These are phyloP conservation scores for Xylariales sp. DNA, from an alignment of 2,329 filamentous ascomycete species.

Conservation along the genomic window DNA sequence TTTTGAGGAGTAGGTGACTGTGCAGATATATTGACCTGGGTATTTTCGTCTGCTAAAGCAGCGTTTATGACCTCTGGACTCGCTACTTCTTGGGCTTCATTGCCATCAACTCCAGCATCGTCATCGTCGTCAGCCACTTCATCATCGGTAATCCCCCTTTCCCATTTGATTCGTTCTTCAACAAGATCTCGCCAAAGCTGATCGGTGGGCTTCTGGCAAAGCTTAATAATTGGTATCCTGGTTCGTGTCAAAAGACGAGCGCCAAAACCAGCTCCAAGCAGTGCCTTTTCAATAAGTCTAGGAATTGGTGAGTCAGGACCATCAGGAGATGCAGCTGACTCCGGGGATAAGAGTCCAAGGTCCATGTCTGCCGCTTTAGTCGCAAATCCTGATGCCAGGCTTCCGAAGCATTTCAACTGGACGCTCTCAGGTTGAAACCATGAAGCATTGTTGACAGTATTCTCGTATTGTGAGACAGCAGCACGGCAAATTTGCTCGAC, in stretches of 20 bases:
- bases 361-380: slow-evolving; percentile 90
- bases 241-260: slow-evolving; percentile 75
- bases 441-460: slow-evolving; percentile 26
- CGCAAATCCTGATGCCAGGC: slow-evolving; percentile 79
- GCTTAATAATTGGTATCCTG: slow-evolving; percentile 81
- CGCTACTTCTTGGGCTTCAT: slow-evolving; percentile 10
- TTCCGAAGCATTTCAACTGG: slow-evolving; percentile 75
- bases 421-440: slow-evolving; percentile 53
- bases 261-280: slow-evolving; percentile 69
- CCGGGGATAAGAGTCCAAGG: slow-evolving; percentile 67
- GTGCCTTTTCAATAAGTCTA: slow-evolving; percentile 67
- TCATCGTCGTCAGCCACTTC: slow-evolving; percentile 31
- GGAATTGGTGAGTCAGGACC: slow-evolving; percentile 60
- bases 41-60: neutral
- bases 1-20: slow-evolving; percentile 17
- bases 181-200: slow-evolving; percentile 57
- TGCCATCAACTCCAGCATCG: slow-evolving; percentile 19
- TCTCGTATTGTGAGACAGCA: slow-evolving; percentile 51
- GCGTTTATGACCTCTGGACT: neutral
- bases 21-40: neutral
- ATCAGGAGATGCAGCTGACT: slow-evolving; percentile 50
- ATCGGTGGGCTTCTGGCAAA: slow-evolving; percentile 67
- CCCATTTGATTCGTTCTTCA: slow-evolving; percentile 68
- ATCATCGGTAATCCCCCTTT: slow-evolving; percentile 46
- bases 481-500: slow-evolving; percentile 63